These are phyloP conservation scores for Pontederia crassipes DNA, from an alignment of 176 grass and related monocot species.

Conservation along the genomic window DNA sequence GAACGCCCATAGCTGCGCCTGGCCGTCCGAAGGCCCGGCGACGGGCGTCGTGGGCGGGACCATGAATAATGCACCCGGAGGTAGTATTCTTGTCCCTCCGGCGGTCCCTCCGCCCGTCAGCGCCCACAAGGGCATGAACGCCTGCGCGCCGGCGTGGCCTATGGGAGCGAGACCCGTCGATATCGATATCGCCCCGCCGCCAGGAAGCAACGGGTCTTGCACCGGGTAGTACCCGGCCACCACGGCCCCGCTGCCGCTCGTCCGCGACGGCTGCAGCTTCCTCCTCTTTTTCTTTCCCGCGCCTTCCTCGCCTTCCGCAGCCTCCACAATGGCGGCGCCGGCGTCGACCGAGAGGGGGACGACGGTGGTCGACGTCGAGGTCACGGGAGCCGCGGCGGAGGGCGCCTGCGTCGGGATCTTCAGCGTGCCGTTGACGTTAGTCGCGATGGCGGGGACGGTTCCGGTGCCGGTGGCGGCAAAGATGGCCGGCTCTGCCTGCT, in stretches of 20 bases:
- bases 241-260: not conserved
- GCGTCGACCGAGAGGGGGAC: not conserved
- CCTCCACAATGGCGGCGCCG: not conserved
- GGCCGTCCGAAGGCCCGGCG: not conserved
- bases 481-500: not conserved
- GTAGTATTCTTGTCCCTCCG: not conserved
- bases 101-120: not conserved
- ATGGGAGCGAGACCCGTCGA: constrained; percentile 10
- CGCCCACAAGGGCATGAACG: constrained; percentile 7
- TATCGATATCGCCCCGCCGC: constrained; percentile 9
- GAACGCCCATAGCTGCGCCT: constrained; percentile 5
- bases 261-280: constrained; percentile 4
- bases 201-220: constrained; percentile 15
- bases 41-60: not conserved
- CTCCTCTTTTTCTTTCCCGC: not conserved
- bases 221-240: constrained; percentile 13
- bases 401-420: not conserved
- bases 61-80: not conserved
- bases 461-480: not conserved
- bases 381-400: not conserved
- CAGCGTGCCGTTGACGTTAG: not conserved
- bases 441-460: not conserved
- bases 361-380: not conserved
- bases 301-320: not conserved
- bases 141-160: not conserved